Percentiles rank a stretch among this genome's conserved stretches.
phyloP scores from a whole-genome alignment of 495 filamentous ascomycete genomes.

The Durotheca rogersii region DNA sequence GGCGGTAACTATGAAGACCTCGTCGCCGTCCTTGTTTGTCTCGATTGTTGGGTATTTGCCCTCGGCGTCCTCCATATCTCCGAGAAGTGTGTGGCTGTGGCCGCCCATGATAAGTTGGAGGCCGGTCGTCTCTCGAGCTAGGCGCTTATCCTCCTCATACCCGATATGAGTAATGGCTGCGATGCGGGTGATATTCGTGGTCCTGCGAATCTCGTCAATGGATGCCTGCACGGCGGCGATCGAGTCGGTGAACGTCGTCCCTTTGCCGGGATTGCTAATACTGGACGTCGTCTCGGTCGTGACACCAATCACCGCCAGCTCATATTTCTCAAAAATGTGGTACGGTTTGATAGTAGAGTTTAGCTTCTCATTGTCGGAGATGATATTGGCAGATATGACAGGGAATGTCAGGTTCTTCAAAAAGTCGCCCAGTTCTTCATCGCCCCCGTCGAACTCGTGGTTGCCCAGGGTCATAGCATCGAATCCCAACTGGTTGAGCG shows the following conservation, averaged over 20 bases:
- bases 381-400: slow-evolving; percentile 56
- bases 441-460: slow-evolving; percentile 58
- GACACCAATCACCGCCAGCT: slow-evolving; percentile 58
- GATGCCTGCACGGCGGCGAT: slow-evolving; percentile 53
- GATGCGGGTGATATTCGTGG: slow-evolving; percentile 55
- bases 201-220: slow-evolving; percentile 51
- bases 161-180: slow-evolving; percentile 61
- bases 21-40: slow-evolving; percentile 56
- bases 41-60: slow-evolving; percentile 59
- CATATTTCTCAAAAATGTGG: slow-evolving; percentile 55
- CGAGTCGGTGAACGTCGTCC: slow-evolving; percentile 53
- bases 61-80: slow-evolving; percentile 47
- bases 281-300: slow-evolving; percentile 55
- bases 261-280: slow-evolving; percentile 52
- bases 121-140: slow-evolving; percentile 52
- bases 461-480: slow-evolving; percentile 63
- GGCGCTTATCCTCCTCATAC: slow-evolving; percentile 55
- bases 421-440: slow-evolving; percentile 53
- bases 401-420: slow-evolving; percentile 59
- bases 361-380: slow-evolving; percentile 50
- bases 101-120: slow-evolving; percentile 60
- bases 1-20: slow-evolving; percentile 61
- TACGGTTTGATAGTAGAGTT: slow-evolving; percentile 58
- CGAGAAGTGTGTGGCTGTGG: slow-evolving; percentile 60
- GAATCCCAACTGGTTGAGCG: slow-evolving; percentile 59